These are phyloP conservation scores for Suillus hirtellus DNA, from an alignment of 768 basidiomycete genomes.

Conservation along the genomic window DNA sequence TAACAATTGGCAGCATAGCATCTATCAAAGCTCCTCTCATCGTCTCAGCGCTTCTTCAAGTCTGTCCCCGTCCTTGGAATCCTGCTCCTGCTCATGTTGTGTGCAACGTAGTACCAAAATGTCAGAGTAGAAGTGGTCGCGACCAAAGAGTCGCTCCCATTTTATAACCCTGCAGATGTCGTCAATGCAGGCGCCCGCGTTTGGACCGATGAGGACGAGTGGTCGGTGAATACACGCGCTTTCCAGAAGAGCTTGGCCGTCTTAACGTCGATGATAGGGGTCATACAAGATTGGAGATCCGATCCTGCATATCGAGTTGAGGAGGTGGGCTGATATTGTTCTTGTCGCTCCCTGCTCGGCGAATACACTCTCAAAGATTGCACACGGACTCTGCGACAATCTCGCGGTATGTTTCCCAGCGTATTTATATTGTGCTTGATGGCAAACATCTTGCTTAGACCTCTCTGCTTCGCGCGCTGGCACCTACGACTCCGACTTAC, in stretches of 20 bases:
- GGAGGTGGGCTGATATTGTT: constrained; percentile 94
- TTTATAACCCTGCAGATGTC: constrained; percentile 64
- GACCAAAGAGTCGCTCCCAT: constrained; percentile 75
- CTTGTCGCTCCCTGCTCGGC: constrained; percentile 95
- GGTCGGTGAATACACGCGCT: constrained; percentile 61
- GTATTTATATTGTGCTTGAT: neutral
- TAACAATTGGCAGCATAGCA: constrained; percentile 93
- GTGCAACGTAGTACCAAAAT: constrained; percentile 55
- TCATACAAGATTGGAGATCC: constrained; percentile 83
- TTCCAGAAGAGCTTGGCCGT: neutral
- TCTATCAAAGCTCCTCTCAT: constrained; percentile 93
- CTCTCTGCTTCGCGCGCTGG: constrained; percentile 80
- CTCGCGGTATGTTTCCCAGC: constrained; percentile 52
- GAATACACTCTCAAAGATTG: constrained; percentile 96
- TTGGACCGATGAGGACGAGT: constrained; percentile 93
- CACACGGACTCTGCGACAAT: constrained; percentile 87
- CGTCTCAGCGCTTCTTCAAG: constrained; percentile 68
- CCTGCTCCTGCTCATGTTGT: neutral
- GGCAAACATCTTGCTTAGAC: constrained; percentile 41
- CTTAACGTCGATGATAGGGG: constrained; percentile 42
- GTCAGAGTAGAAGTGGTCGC: constrained; percentile 84
- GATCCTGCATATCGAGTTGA: constrained; percentile 93
- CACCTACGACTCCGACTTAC: constrained; percentile 84
- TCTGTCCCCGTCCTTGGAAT: constrained; percentile 26
- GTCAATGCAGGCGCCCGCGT: constrained; percentile 56